A percentile compares a stretch with the other conserved stretches of the same genome.
These are phyloP conservation scores for Hericium erinaceus DNA, from an alignment of 768 basidiomycete species.

Conservation along the genomic window DNA sequence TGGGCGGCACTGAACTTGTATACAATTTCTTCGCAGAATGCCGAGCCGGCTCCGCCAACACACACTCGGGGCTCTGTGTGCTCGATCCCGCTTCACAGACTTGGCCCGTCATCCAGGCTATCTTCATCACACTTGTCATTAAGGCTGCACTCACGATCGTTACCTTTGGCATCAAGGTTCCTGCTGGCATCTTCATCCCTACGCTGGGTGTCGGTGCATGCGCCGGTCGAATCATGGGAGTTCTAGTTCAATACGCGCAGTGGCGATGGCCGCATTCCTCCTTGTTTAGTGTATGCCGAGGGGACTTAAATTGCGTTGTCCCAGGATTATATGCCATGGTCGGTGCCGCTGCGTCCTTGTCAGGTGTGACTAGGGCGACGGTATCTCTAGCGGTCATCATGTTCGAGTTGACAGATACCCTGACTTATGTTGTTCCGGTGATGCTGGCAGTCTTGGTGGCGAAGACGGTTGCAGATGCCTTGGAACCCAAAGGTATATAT, in stretches of 20 bases:
- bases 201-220: conserved; percentile 93
- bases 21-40: conserved; percentile 91
- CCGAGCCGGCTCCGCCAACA: conserved; percentile 40
- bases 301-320: conserved; percentile 64
- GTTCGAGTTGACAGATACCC: conserved; percentile 88
- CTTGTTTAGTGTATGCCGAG: conserved; percentile 60
- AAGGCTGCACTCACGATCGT: conserved; percentile 76
- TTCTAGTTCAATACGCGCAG: conserved; percentile 70
- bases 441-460: conserved; percentile 85
- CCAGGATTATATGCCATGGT: conserved; percentile 95
- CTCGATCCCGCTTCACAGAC: conserved; percentile 48
- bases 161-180: conserved; percentile 88
- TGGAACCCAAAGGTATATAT: conserved; percentile 93
- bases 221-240: conserved; percentile 80
- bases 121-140: conserved; percentile 71
- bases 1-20: conserved; percentile 94
- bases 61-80: conserved; percentile 63
- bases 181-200: conserved; percentile 95
- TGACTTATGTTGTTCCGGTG: conserved; percentile 87
- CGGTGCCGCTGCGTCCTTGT: conserved; percentile 88
- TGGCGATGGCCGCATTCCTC: conserved; percentile 46
- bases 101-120: conserved; percentile 51
- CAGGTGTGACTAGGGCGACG: conserved; percentile 91
- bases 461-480: conserved; percentile 80
- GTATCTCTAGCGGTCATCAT: conserved; percentile 94